Evolutionary conservation across 345 rosid species (phyloP).

Genomic region (Dimocarpus longan): DNA sequence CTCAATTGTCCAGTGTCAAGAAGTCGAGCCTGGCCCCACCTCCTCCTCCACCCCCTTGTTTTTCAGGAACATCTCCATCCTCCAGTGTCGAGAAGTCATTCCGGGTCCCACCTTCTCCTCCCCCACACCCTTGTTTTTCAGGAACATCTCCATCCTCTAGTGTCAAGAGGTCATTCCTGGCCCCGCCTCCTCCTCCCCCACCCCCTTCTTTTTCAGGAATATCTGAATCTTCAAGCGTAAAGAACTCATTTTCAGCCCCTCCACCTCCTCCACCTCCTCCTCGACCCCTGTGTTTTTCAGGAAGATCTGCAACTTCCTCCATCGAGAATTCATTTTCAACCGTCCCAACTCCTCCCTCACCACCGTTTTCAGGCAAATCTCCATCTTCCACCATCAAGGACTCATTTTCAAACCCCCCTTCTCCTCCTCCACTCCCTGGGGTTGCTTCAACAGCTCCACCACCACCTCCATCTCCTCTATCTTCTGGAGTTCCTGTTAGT

Average conservation of each 20-base stretch:
- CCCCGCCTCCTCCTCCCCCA: slow-evolving; percentile 31
- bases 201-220: slow-evolving; percentile 25
- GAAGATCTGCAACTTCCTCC: slow-evolving; percentile 18
- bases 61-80: slow-evolving; percentile 23
- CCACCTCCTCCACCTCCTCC: slow-evolving; percentile 26
- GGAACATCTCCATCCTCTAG: slow-evolving; percentile 20
- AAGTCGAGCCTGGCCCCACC: slow-evolving; percentile 24
- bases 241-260: slow-evolving; percentile 23
- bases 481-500: slow-evolving; percentile 25
- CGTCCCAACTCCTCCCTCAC: slow-evolving; percentile 26
- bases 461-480: slow-evolving; percentile 51
- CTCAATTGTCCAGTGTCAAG: slow-evolving; percentile 18
- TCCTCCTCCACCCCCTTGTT: slow-evolving; percentile 24
- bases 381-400: slow-evolving; percentile 2
- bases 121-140: slow-evolving; percentile 20
- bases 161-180: slow-evolving; percentile 20
- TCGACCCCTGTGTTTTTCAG: slow-evolving; percentile 18
- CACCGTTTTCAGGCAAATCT: slow-evolving; percentile 15
- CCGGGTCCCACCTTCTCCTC: slow-evolving; percentile 23
- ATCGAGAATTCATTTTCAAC: slow-evolving; percentile 14
- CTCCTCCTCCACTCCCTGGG: slow-evolving; percentile 34
- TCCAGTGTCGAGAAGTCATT: neutral
- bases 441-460: slow-evolving; percentile 39
- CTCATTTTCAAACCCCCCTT: slow-evolving; percentile 24
- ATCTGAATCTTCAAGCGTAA: slow-evolving; percentile 18